Evolutionary conservation across 805 yeast species (phyloP), one percentile per base, ranked within the genome.

Genomic region (Hagleromyces aurorensis): DNA sequence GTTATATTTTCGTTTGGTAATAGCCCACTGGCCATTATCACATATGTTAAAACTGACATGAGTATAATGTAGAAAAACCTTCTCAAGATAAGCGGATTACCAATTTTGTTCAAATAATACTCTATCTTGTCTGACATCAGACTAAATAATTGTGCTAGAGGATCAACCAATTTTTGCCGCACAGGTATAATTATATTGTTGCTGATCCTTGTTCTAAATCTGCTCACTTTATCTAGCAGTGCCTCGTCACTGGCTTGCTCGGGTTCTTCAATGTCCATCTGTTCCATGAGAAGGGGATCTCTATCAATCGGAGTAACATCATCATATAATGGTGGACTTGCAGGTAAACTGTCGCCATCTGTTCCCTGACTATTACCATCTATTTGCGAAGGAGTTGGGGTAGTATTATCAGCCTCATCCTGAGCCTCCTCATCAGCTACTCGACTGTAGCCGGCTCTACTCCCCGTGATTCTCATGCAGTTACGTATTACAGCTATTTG

Each of bases 21-120:
- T 10, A 69, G 38, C 4, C 80, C 81, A 30, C 78, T 67, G 19
- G 70, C 53, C 6, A 85, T 66, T 2, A 82, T 63, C 14, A 70
- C 43, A 41, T 75, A 76, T 4, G 83, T 59, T 4, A 78, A 44
- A 0, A 59, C 35, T n/a, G 84, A 71, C 41, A 84, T 70, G 27
- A 78, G 49, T 2, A 76, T 45, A 7, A 89, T 81, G 46, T 84
- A 84, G 3, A 82, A 54, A 21, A 87, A 62, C 23, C 97, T 63
- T 43, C 81, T 79, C 16, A 87, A 74, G 16, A 89, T 79, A 27
- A 85, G 57, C 4, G 96, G 96, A 49, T 87, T 85, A 4, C 96
- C 95, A n/a, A 82, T 43, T 36, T 70, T 70, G 12, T 75, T 63
- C 8, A 89, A 55, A 16, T 65, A 55, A 17, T 61, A 55, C 43